Evolutionary conservation across 2,329 filamentous ascomycete genomes (phyloP), one percentile per base, ranked within the genome.

Genomic region (Fusarium penzigii): DNA sequence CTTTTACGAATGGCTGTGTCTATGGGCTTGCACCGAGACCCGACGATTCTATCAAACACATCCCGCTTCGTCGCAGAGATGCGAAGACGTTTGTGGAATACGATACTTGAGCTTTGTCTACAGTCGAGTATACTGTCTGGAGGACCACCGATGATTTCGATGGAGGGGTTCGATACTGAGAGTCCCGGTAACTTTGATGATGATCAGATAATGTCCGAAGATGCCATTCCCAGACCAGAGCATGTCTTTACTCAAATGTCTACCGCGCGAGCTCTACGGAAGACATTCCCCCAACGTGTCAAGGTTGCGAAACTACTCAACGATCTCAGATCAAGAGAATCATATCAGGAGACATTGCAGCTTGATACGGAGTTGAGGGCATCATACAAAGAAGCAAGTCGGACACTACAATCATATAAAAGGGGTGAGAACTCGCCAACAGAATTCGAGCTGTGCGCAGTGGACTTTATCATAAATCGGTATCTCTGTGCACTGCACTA

Each of bases 401-500:
- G 61, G 4, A 71, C 46, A 1, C 56, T 78, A 1, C 68, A 70
- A 16, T 47, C 39, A 9, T 66, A 53, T 41, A 63, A 34, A 2
- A 45, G 20, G 5, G 49, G 46, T 6, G 58, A 61, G 13, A 41
- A 38, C 4, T 59, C 65, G 0, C 69, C 67, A 0, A 65, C 71
- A 0, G 51, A 57, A 0, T 79, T 80, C 48, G 72, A 76, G n/a
- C 61, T 74, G 6, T 72, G 75, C 4, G 58, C 79, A 1, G 62
- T 82, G 6, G 77, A 84, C 29, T 71, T 82, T 40, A 65, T 82
- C 17, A 72, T 84, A 53, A 75, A 79, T 25, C 78, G 81, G 9
- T 84, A 82, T 58, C 65, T 86, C 3, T 70, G 81, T 6, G 71
- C 77, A 0, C 71, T 88, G 0, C 84, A 88, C 60, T 70, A 80